Evolutionary conservation across 2,329 filamentous ascomycete genomes (phyloP).

Genomic region (Cytospora paraplurivora): DNA sequence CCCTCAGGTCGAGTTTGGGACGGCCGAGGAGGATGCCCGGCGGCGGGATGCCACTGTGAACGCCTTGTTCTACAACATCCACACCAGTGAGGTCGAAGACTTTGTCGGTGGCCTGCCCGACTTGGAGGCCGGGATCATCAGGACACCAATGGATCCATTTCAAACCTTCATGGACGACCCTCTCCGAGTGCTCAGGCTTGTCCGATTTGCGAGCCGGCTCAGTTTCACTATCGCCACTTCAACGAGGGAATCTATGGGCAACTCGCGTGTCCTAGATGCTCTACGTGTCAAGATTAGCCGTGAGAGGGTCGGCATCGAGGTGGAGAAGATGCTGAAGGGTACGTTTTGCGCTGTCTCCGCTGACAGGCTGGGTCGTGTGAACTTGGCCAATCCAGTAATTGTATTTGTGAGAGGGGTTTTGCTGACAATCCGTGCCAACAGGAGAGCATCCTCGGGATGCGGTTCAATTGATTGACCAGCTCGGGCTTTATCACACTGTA

Average conservation of each 20-base stretch:
- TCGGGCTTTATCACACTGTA: slow-evolving; percentile 70
- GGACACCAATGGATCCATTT: slow-evolving; percentile 83
- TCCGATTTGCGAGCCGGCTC: slow-evolving; percentile 87
- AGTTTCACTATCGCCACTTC: slow-evolving; percentile 74
- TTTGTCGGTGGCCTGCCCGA: slow-evolving; percentile 79
- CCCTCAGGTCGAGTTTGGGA: slow-evolving; percentile 91
- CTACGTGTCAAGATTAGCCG: slow-evolving; percentile 88
- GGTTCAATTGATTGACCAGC: slow-evolving; percentile 65
- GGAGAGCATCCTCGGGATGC: slow-evolving; percentile 63
- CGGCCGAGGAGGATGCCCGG: slow-evolving; percentile 83
- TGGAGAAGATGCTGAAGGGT: slow-evolving; percentile 90
- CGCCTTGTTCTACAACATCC: slow-evolving; percentile 92
- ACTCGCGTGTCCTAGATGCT: slow-evolving; percentile 75
- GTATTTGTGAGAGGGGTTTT: neutral
- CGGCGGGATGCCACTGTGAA: slow-evolving; percentile 93
- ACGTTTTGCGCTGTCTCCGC: slow-evolving; percentile 19
- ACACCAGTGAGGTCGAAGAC: slow-evolving; percentile 79
- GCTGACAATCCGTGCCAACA: slow-evolving; percentile 31
- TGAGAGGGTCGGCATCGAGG: slow-evolving; percentile 82
- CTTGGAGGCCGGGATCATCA: slow-evolving; percentile 71
- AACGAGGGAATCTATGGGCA: slow-evolving; percentile 73
- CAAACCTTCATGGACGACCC: slow-evolving; percentile 96
- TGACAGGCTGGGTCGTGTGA: neutral
- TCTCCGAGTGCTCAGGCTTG: slow-evolving; percentile 79
- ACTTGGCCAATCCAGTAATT: neutral